A percentile compares a stretch with the other conserved stretches of the same genome.
Conservation (phyloP, 176 grass and related monocot species). For the Eragrostis curvula region DNA sequence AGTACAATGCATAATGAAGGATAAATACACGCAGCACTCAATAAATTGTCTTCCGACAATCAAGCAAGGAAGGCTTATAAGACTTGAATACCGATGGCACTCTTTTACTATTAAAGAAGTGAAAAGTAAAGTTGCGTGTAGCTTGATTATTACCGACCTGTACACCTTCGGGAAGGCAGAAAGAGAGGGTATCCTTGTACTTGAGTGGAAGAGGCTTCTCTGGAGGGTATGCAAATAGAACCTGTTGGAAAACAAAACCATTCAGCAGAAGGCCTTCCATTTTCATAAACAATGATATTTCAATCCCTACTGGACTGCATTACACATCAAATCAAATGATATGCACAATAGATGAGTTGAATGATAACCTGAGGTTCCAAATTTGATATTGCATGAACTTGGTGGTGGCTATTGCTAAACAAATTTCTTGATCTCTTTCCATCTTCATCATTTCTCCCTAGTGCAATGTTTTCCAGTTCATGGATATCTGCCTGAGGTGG, state of each 20-base stretch:
- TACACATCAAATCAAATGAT: conserved; percentile 9
- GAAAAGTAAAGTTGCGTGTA: conserved; percentile 11
- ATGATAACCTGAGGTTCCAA: conserved; percentile 93
- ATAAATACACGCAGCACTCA: conserved; percentile 9
- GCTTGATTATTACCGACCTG: conserved; percentile 60
- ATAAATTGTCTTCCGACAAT: not conserved
- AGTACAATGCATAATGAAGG: not conserved
- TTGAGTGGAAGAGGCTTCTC: conserved; percentile 90
- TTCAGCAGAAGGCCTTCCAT: conserved; percentile 21
- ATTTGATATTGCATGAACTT: conserved; percentile 84
- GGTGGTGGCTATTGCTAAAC: conserved; percentile 70
- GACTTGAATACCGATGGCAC: conserved; percentile 21
- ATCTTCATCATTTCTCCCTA: conserved; percentile 71
- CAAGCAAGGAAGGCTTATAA: conserved; percentile 3
- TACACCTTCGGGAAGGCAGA: conserved; percentile 96
- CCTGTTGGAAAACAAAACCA: conserved; percentile 51
- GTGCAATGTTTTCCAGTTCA: conserved; percentile 69
- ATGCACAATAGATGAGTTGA: conserved; percentile 7
- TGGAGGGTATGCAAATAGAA: conserved; percentile 96
- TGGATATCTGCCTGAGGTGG: conserved; percentile 82
- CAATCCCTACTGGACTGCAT: not conserved
- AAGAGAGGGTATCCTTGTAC: conserved; percentile 93
- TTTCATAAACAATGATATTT: not conserved
- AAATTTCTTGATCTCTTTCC: conserved; percentile 72
- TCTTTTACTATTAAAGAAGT: not conserved